Base-by-base conservation (phyloP, 2,329 filamentous ascomycete genomes). In the Penicillium corylophilum region DNA sequence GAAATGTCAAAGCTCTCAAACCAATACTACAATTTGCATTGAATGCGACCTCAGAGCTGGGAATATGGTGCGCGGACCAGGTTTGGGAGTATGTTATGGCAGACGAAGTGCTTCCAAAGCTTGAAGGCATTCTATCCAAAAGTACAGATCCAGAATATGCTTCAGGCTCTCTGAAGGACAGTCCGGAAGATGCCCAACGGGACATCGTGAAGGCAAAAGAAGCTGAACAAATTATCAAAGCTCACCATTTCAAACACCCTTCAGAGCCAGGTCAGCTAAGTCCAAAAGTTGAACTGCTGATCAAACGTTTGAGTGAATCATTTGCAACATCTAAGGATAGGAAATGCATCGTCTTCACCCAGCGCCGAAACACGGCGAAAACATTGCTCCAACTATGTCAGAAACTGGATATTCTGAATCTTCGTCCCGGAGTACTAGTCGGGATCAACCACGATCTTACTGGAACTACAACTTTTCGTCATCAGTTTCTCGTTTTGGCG, bases 321-420 rank as follows among this genome's bases (percentile, higher is more conserved):
- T 96, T 91, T 62, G 73, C 80, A 28, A 70, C 77, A 2, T 71
- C 76, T 2, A 78, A 77, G 1, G 77, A 84, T 6, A 77, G 80
- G 24, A 85, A 86, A 54, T 95, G 90, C 64, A 95, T 99, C 49
- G 82, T 97, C 0, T 97, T 99, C 69, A 90, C 95, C 0, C 80
- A 90, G 54, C 81, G 87, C 66, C 80, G 91, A 36, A 84, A 88
- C 57, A 93, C 90, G 0, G 93, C 92, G 1, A 81, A 83, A 16
- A 71, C 95, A 15, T 75, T 99, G 1, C 76, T 81, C 1, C 83
- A 87, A 39, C 75, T 95, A 0, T 87, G 95, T 55, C 70, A 76
- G 1, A 67, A 71, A 1, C 77, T 90, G 50, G 74, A 77, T 1
- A 80, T 87, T 4, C 74, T 76, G 0, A 77, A 85, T 53, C 74